Evolutionary conservation across 2,329 filamentous ascomycete species (phyloP), one percentile per base, ranked within the genome.

Genomic region (Xylaria digitata): DNA sequence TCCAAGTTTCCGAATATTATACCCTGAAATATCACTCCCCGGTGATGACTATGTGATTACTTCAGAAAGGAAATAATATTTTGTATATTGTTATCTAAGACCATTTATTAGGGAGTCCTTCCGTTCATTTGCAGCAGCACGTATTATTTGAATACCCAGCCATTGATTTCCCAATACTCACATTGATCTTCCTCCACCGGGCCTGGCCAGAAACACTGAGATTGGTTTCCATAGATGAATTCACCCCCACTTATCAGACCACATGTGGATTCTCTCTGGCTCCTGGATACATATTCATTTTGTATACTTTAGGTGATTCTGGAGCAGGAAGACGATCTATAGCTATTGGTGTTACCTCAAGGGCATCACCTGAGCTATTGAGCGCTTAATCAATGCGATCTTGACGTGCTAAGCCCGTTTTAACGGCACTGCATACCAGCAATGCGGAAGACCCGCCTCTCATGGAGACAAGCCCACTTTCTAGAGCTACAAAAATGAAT

Each of bases 161-260:
- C 37, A 5, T 15, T 15, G 37, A 15, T 40, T 40, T 40, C 11
- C 13, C 37, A 13, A 40, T 40, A 9, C 21, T 34, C n/a, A 17
- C 21, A 13, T 21, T 48, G 19, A 13, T 59, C 15, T 49, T 15
- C 17, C 21, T 48, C 19, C 1, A 17, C 42, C 30, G 6, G 6
- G 37, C 30, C 46, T 17, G 1, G 30, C 7, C 21, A n/a, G 30
- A 17, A 58, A 5, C 7, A 15, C 13, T n/a, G 13, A 3, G 3
- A 9, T 48, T 52, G 6, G 17, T 30, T 54, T 30, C 23, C 30
- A 37, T 9, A 40, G 11, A 32, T 43, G 7, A 32, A 7, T 45
- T 46, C 15, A 55, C 11, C 42, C 13, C 50, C 37, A 45, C 55
- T 8, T 32, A 63, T 63, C 43, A 52, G 48, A 9, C 46, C 52